phyloP scores from a whole-genome alignment of 2,329 filamentous ascomycete genomes.

The Alternaria ethzedia region DNA sequence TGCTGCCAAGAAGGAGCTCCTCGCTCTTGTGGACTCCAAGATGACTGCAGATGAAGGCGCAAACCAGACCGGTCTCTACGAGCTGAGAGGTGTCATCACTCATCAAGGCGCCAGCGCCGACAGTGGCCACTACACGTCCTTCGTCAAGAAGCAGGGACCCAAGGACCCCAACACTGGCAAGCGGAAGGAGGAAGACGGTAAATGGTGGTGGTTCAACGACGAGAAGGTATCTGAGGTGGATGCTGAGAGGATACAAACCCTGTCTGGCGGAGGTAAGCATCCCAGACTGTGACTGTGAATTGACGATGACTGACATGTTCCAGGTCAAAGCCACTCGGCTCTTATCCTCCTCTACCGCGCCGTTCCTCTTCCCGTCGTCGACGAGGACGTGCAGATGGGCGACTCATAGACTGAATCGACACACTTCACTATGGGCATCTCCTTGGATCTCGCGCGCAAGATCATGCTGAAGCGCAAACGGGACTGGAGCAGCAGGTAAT shows the following conservation, averaged over 20 bases:
- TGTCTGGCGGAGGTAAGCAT: conserved; percentile 80
- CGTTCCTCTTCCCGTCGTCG: conserved; percentile 69
- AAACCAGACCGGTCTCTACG: conserved; percentile 94
- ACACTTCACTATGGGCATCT: background rate
- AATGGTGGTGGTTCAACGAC: conserved; percentile 99
- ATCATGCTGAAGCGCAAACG: background rate
- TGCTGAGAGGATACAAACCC: conserved; percentile 85
- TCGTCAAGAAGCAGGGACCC: conserved; percentile 86
- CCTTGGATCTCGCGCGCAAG: background rate
- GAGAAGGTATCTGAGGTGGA: conserved; percentile 95
- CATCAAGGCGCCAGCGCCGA: conserved; percentile 97
- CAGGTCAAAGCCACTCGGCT: conserved; percentile 78
- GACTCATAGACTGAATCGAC: conserved; percentile 17
- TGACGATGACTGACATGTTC: conserved; percentile 19
- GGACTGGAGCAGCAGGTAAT: conserved; percentile 11
- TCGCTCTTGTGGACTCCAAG: conserved; percentile 75
- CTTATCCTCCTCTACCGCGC: conserved; percentile 81
- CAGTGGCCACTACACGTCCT: conserved; percentile 97
- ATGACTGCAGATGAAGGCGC: conserved; percentile 79
- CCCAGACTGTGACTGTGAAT: background rate
- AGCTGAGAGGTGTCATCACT: conserved; percentile 90
- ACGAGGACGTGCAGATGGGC: conserved; percentile 50
- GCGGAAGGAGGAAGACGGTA: conserved; percentile 81
- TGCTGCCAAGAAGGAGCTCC: conserved; percentile 85
- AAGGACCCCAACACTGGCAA: conserved; percentile 79